phyloP scores from a whole-genome alignment of 2,329 filamentous ascomycete species.

The Bisporella sp. region DNA sequence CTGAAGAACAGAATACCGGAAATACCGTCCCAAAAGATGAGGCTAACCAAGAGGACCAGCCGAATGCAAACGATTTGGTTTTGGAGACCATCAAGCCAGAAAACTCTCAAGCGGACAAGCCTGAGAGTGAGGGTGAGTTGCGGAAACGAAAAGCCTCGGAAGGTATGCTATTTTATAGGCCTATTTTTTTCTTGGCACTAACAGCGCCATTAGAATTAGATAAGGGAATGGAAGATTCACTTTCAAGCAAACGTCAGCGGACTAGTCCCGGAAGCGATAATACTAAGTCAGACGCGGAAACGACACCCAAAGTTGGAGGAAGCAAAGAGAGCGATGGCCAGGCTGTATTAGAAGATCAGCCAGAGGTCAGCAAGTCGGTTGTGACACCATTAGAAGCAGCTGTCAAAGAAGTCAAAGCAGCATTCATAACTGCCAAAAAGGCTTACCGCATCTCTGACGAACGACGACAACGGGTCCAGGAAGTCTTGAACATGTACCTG shows the following conservation, averaged over 20 bases:
- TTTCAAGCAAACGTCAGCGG: background rate
- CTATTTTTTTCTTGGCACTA: too few species aligned
- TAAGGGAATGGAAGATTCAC: background rate
- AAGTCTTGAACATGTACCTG: constrained; percentile 65
- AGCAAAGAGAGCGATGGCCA: background rate
- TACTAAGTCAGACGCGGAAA: background rate
- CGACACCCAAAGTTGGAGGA: background rate
- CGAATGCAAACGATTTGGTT: background rate
- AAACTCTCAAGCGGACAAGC: background rate
- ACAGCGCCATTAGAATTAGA: background rate
- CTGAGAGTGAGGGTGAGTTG: background rate
- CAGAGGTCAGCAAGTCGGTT: constrained; percentile 10
- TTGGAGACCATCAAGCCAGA: background rate
- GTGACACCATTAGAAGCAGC: constrained; percentile 52
- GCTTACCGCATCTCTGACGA: constrained; percentile 70
- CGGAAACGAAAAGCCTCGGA: background rate
- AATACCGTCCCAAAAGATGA: constrained; percentile 3
- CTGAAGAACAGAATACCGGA: constrained; percentile 6
- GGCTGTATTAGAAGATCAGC: background rate
- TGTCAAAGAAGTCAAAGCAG: constrained; percentile 68
- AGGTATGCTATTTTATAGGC: background rate
- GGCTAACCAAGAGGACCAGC: background rate
- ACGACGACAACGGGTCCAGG: constrained; percentile 70
- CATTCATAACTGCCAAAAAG: constrained; percentile 76
- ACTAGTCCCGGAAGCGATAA: too few species aligned